A percentile compares a stretch with the other conserved stretches of the same genome.
Conservation (phyloP, 768 basidiomycete species). For the Leccinum pellstonianum region DNA sequence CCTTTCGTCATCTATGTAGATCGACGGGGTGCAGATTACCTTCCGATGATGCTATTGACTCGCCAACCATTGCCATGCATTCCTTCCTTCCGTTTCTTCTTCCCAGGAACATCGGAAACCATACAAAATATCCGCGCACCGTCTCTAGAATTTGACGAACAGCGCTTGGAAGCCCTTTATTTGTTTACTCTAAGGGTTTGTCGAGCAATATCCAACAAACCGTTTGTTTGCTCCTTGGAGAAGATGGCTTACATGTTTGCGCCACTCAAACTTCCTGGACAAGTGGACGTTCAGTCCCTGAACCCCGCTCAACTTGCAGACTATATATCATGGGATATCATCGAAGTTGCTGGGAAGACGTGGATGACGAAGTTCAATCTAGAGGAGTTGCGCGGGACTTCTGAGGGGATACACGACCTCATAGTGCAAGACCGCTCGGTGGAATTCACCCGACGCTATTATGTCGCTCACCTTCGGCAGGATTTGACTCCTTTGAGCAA, state of each 20-base stretch:
- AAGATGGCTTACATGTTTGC: constrained; percentile 66
- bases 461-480: constrained; percentile 49
- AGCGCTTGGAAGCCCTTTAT: constrained; percentile 48
- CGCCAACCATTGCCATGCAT: constrained; percentile 63
- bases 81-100: constrained; percentile 57
- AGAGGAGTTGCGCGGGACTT: constrained; percentile 30
- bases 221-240: constrained; percentile 52
- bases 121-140: constrained; percentile 47
- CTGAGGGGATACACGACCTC: constrained; percentile 51
- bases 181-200: constrained; percentile 63
- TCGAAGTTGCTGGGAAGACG: constrained; percentile 49
- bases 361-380: constrained; percentile 51
- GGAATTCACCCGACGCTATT: constrained; percentile 75
- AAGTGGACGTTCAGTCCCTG: constrained; percentile 28
- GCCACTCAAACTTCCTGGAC: constrained; percentile 44
- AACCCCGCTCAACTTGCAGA: constrained; percentile 36
- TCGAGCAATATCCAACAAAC: constrained; percentile 66
- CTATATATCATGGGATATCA: constrained; percentile 62
- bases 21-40: constrained; percentile 37
- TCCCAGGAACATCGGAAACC: constrained; percentile 43
- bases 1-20: constrained; percentile 43
- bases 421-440: constrained; percentile 74
- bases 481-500: constrained; percentile 77
- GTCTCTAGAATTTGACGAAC: constrained; percentile 48
- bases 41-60: constrained; percentile 66